phyloP scores from a whole-genome alignment of 441 rosid species.

The Brassica hybrid region DNA sequence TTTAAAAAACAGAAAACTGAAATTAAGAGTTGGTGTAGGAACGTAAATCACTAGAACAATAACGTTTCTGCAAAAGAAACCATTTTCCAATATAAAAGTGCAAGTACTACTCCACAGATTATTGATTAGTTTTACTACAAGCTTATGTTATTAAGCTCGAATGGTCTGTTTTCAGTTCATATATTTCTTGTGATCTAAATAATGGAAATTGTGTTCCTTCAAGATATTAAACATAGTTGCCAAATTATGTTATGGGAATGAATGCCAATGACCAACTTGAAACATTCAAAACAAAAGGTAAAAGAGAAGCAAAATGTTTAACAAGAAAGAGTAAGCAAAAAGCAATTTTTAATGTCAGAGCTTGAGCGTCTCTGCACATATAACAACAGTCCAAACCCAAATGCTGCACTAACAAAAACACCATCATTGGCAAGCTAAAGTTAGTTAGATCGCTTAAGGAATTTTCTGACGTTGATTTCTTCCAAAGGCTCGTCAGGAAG shows the following conservation, averaged over 20 bases:
- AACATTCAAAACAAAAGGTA: not conserved
- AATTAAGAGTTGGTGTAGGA: not conserved
- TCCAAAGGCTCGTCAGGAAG: conserved; percentile 8
- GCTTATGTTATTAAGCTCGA: not conserved
- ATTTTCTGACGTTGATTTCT: conserved; percentile 4
- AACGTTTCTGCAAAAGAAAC: not conserved
- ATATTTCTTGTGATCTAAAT: not conserved
- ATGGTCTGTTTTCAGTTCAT: not conserved
- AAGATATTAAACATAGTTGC: not conserved
- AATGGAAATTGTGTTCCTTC: not conserved
- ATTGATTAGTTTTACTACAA: no score
- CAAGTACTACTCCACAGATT: no score
- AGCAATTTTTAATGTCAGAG: not conserved
- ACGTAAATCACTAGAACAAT: conserved; percentile 2
- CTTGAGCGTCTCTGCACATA: conserved; percentile 6
- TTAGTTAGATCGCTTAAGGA: conserved; percentile 18
- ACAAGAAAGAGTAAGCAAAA: not conserved
- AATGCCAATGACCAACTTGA: not conserved
- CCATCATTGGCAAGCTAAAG: conserved; percentile 26
- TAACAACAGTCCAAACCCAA: not conserved
- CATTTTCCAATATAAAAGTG: no score
- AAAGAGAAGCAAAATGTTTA: not conserved
- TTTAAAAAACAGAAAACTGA: not conserved
- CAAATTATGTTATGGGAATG: not conserved
- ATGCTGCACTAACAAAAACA: conserved; percentile 15